Evolutionary conservation across 768 basidiomycete species (phyloP).

Genomic region (Lactarius tabidus): DNA sequence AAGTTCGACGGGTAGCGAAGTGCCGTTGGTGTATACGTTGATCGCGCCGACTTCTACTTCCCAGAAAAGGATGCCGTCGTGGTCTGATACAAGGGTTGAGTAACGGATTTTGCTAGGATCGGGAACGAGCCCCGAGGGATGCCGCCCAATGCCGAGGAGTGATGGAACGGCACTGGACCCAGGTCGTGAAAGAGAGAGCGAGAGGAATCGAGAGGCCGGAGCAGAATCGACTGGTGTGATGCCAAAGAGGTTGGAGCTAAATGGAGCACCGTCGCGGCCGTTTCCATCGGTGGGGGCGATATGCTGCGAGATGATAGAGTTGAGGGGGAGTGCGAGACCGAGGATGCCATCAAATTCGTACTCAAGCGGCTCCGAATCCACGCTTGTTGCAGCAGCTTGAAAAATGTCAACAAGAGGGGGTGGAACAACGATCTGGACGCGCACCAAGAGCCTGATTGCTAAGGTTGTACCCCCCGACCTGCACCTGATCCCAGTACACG

Average conservation of each 20-base stretch:
- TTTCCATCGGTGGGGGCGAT: conserved; percentile 49
- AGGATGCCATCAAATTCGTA: conserved; percentile 61
- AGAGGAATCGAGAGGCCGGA: conserved; percentile 61
- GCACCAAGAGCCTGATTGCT: conserved; percentile 66
- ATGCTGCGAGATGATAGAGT: conserved; percentile 56
- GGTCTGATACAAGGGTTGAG: conserved; percentile 41
- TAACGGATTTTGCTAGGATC: conserved; percentile 53
- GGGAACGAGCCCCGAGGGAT: conserved; percentile 50
- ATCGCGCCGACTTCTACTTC: conserved; percentile 54
- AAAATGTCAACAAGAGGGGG: background rate
- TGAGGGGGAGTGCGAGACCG: conserved; percentile 68
- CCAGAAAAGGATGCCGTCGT: conserved; percentile 54
- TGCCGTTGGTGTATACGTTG: conserved; percentile 54
- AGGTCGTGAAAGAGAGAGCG: conserved; percentile 64
- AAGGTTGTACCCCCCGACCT: conserved; percentile 61
- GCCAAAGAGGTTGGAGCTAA: conserved; percentile 68
- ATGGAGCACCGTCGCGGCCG: conserved; percentile 58
- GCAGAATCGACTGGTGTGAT: conserved; percentile 51
- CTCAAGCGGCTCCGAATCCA: conserved; percentile 55
- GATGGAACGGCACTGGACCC: conserved; percentile 55
- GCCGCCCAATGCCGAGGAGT: conserved; percentile 63
- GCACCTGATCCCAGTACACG: conserved; percentile 64
- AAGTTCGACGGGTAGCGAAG: conserved; percentile 38
- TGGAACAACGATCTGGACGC: conserved; percentile 20
- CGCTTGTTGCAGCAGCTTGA: conserved; percentile 54